Base-by-base conservation (phyloP, 495 filamentous ascomycete species). In the Penicillium roqueforti region DNA sequence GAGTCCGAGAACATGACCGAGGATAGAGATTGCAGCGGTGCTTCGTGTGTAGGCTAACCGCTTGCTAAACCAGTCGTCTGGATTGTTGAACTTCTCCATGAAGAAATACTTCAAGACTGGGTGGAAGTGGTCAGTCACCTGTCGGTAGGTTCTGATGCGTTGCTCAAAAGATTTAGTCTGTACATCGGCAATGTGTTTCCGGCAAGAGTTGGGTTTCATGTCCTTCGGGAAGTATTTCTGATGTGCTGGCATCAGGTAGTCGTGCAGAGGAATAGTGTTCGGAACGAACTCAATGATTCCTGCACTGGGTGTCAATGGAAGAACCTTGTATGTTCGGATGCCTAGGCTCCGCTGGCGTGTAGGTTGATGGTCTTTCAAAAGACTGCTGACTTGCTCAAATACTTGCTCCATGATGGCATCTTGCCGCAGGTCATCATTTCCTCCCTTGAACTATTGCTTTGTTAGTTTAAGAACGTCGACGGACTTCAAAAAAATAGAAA, bases 341-440 rank as follows among this genome's bases (percentile, higher is more conserved):
- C 84, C 84, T 19, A 99, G 77, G 57, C 92, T 88, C 2, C 93
- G 87, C 60, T 95, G 91, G 9, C 88, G 84, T 6, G 95, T 96
- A 10, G 87, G 83, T 44, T 87, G 83, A 60, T 96, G 87, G 22
- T 87, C 85, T 69, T 87, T 87, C 22, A 99, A 78, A 5, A 97
- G 84, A 50, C 87, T 86, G 62, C 87, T 95, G 26, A 97, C 93
- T 79, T 96, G 89, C 44, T 89, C 89, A 71, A 97, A 99, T 28
- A 99, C 93, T 72, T 99, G 93, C 68, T 97, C 95, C 95, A 99
- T 99, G 73, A 99, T 99, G 16, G 93, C 90, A 63, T 99, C 93
- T 73, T 99, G 93, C n/a, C 93, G 87, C 11, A 99, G 80, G 62
- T 98, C 93, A 67, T 97, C 92, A 57, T 89, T 91, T 25, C 92